Evolutionary conservation across 768 basidiomycete genomes (phyloP), one percentile per base, ranked within the genome.

Genomic region (Imleria badia): DNA sequence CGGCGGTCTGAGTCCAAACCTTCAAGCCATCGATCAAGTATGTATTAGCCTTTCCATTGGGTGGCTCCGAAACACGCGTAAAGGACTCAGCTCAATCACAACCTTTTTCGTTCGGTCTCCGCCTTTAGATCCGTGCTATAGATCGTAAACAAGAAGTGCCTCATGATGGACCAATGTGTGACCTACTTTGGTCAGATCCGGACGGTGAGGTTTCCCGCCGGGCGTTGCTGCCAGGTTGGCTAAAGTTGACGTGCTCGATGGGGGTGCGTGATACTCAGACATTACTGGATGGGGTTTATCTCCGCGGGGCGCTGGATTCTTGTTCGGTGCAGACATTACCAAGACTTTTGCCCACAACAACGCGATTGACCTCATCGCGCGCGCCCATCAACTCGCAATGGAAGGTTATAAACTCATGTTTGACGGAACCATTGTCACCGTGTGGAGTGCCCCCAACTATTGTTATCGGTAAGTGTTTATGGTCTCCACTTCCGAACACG

Each of bases 331-430:
- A 12, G 92, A 97, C 70, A 91, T 94, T 50, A 93, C 93, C 15
- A 89, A 93, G 75, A 66, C 78, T 22, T 99, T 99, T 67, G 86
- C 87, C 10, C 94, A 96, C 72, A 80, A 86, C 61, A 99, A 99
- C 66, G 86, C 84, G 22, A 87, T 98, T 63, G 94, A 94, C 72
- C 83, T 98, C 65, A 94, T 99, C 67, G 96, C 96, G 17, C 80
- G 96, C 44, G 96, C 96, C 15, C 96, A 99, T 76, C 96, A 99
- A 69, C 86, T 98, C 33, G 96, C 92, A 2, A 96, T 96, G 92
- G 94, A 97, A 73, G 94, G 94, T 20, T 97, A 84, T 75, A 98
- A 97, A 75, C 81, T 94, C 71, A 96, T 98, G 94, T 97, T 97
- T 65, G 95, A 98, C 72, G 77, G 83, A 48, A 87, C 84, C 41